Evolutionary conservation across 1,139 yeast species (phyloP).

Genomic region (Geotrichum klebahnii): DNA sequence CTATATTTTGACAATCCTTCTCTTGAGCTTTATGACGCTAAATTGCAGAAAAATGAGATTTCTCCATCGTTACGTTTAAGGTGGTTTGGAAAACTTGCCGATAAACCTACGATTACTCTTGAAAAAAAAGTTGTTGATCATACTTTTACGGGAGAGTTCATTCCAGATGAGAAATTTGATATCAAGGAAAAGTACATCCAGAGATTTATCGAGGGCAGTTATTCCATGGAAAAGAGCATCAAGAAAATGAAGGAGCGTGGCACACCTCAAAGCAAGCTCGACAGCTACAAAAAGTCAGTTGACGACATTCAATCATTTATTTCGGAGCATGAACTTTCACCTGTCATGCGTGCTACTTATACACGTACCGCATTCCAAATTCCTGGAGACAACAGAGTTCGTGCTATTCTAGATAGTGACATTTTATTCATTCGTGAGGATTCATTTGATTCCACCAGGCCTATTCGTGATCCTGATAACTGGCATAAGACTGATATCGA

Average conservation of each 20-base stretch:
- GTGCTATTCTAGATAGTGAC: conserved; percentile 87
- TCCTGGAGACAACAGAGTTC: conserved; percentile 91
- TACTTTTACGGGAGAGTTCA: conserved; percentile 40
- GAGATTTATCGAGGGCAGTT: conserved; percentile 51
- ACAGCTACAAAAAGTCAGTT: conserved; percentile 52
- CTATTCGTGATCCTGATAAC: conserved; percentile 78
- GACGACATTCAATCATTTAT: conserved; percentile 62
- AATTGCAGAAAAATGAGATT: conserved; percentile 65
- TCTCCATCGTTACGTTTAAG: conserved; percentile 77
- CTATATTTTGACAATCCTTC: conserved; percentile 80
- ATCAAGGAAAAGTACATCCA: conserved; percentile 77
- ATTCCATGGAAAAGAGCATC: conserved; percentile 47
- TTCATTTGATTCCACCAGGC: conserved; percentile 73
- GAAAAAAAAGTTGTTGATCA: conserved; percentile 73
- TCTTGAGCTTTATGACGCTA: conserved; percentile 82
- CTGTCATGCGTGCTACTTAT: conserved; percentile 79
- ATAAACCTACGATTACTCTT: conserved; percentile 70
- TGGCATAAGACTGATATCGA: conserved; percentile 96
- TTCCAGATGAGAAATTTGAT: conserved; percentile 49
- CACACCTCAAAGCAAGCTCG: conserved; percentile 45
- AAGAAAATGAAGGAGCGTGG: conserved; percentile 57
- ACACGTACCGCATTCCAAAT: conserved; percentile 95
- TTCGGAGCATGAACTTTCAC: conserved; percentile 64
- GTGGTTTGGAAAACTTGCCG: conserved; percentile 82
- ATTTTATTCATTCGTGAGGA: conserved; percentile 86